phyloP scores from a whole-genome alignment of 164 flowering plant species.

The Magnolia kwangsiensis region DNA sequence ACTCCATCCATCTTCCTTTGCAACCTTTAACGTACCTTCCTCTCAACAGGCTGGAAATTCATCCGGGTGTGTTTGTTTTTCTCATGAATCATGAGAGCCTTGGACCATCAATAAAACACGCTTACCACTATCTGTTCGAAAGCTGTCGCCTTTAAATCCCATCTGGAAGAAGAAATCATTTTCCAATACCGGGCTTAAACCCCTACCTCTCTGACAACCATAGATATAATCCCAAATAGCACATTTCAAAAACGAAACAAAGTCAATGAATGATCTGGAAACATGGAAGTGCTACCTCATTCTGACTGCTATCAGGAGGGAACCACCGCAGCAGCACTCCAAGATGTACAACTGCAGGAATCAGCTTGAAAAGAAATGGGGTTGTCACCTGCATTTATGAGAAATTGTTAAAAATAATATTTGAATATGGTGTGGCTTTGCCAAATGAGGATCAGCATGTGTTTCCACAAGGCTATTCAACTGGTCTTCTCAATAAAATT shows the following conservation, averaged over 20 bases:
- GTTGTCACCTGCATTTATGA: constrained; percentile 67
- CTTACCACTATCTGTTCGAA: constrained; percentile 80
- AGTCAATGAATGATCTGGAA: neutral
- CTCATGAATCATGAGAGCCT: constrained; percentile 78
- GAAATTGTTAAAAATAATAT: too few relatives aligned
- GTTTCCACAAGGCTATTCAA: too few relatives aligned
- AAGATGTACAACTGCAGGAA: constrained; percentile 89
- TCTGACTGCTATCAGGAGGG: constrained; percentile 50
- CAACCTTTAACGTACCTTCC: constrained; percentile 50
- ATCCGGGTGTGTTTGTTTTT: constrained; percentile 25
- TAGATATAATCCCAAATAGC: neutral
- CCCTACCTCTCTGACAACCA: constrained; percentile 14
- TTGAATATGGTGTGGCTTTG: neutral
- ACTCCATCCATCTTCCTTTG: constrained; percentile 52
- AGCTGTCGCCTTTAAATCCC: constrained; percentile 70
- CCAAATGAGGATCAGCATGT: neutral
- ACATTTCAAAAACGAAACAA: neutral
- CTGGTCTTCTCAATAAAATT: too few relatives aligned
- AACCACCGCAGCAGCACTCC: constrained; percentile 87
- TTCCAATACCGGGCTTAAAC: constrained; percentile 22
- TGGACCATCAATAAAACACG: constrained; percentile 77
- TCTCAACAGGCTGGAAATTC: constrained; percentile 43
- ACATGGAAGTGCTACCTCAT: constrained; percentile 47
- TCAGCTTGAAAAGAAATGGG: constrained; percentile 85
- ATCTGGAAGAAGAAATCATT: constrained; percentile 55